These are phyloP conservation scores for Phytopythium oedochilum DNA, from an alignment of 352 stramenopile species.

Conservation along the genomic window DNA sequence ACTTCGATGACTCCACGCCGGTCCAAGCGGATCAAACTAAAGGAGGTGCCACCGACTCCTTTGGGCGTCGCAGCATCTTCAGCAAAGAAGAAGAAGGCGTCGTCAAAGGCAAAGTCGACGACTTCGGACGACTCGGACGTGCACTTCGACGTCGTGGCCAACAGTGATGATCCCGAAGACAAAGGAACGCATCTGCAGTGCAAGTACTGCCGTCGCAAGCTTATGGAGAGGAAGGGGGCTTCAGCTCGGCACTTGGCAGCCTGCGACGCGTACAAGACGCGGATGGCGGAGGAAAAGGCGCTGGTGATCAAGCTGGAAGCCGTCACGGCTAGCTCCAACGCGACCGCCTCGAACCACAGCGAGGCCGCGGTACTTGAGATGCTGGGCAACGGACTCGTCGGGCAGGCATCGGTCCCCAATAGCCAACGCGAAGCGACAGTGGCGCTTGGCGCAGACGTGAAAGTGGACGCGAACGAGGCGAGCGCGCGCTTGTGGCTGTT, in stretches of 20 bases:
- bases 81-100: neutral
- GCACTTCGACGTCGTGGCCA: neutral
- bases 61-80: neutral
- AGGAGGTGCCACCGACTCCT: too few species aligned
- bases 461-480: neutral
- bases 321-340: neutral
- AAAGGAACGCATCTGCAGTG: neutral
- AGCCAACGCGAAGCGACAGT: too few species aligned
- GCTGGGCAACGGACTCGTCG: neutral
- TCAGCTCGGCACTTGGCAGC: neutral
- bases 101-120: neutral
- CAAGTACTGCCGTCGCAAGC: slow-evolving; percentile 1
- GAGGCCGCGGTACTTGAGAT: neutral
- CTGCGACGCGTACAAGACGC: neutral
- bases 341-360: neutral
- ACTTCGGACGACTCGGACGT: neutral
- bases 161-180: neutral
- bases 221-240: neutral
- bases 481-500: slow-evolving; percentile 16
- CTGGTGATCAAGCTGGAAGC: neutral
- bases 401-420: neutral
- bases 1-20: neutral
- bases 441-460: neutral
- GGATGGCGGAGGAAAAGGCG: neutral
- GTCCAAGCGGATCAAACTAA: neutral